Evolutionary conservation across 192 early-diverging fungal species (phyloP).

Genomic region (Backusella circina): DNA sequence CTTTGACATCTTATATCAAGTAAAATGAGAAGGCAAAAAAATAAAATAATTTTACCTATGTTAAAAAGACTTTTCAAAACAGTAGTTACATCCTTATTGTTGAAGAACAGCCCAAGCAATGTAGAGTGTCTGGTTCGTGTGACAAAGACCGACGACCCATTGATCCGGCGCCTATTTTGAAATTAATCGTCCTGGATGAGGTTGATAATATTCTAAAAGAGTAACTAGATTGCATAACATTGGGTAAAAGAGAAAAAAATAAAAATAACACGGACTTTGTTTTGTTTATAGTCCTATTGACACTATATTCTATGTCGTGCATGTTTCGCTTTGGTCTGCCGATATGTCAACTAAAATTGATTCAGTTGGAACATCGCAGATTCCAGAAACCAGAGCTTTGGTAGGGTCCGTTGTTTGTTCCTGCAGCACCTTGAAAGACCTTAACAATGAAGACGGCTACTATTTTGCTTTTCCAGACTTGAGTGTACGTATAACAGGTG

Average conservation of each 20-base stretch:
- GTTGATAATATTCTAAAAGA: neutral
- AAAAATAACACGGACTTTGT: neutral
- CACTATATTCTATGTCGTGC: neutral
- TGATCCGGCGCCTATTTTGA: slow-evolving; percentile 73
- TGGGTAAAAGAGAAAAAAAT: too few species aligned
- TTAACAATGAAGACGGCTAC: slow-evolving; percentile 71
- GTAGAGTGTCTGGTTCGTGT: neutral
- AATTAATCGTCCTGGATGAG: slow-evolving; percentile 16
- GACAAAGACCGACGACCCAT: slow-evolving; percentile 63
- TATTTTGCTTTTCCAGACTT: slow-evolving; percentile 95
- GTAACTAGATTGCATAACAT: neutral
- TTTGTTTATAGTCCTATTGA: neutral
- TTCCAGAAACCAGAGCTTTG: slow-evolving; percentile 59
- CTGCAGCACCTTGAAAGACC: slow-evolving; percentile 75
- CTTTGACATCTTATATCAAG: slow-evolving; percentile 3
- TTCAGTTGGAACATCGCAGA: slow-evolving; percentile 61
- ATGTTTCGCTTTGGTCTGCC: slow-evolving; percentile 3
- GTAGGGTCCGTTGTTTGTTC: slow-evolving; percentile 83
- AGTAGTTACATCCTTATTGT: neutral
- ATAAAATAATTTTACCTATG: neutral
- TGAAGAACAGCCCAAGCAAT: slow-evolving; percentile 13
- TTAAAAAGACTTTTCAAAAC: neutral
- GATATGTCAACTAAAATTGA: slow-evolving; percentile 5
- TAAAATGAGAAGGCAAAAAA: neutral
- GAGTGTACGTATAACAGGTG: slow-evolving; percentile 82